phyloP scores from a whole-genome alignment of 192 early-diverging fungal species.

The Chytriomyces sp. region DNA sequence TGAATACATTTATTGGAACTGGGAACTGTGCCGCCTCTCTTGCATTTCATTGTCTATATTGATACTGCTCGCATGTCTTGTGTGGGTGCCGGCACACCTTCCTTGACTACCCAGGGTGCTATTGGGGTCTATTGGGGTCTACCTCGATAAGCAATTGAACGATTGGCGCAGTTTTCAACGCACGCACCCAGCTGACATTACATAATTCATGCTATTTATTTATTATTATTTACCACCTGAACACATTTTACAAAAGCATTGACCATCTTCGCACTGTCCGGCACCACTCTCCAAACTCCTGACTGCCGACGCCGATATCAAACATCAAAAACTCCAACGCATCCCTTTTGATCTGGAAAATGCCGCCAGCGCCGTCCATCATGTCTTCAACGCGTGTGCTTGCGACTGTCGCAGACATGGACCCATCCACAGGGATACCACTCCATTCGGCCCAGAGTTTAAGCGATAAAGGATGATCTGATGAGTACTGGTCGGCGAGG shows the following conservation, averaged over 20 bases:
- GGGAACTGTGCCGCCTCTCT: no score
- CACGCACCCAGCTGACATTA: no score
- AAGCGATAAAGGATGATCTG: neutral
- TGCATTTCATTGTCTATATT: no score
- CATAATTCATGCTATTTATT: no score
- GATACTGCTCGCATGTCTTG: no score
- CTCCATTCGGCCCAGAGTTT: neutral
- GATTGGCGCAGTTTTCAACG: no score
- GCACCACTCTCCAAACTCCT: conserved; percentile 19
- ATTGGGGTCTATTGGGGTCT: no score
- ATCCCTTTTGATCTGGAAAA: conserved; percentile 26
- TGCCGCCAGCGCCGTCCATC: neutral
- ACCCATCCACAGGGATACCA: neutral
- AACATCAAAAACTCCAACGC: conserved; percentile 16
- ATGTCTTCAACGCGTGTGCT: neutral
- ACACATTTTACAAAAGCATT: neutral
- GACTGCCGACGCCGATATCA: conserved; percentile 1
- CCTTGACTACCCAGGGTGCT: no score
- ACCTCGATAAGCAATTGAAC: no score
- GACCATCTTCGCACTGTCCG: neutral
- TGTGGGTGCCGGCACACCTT: no score
- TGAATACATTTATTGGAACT: no score
- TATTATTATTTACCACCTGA: no score
- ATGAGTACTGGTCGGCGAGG: conserved; percentile 9
- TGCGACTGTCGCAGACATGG: neutral